These are phyloP conservation scores for Lachnellula arida DNA, from an alignment of 2,329 filamentous ascomycete genomes.

Conservation along the genomic window DNA sequence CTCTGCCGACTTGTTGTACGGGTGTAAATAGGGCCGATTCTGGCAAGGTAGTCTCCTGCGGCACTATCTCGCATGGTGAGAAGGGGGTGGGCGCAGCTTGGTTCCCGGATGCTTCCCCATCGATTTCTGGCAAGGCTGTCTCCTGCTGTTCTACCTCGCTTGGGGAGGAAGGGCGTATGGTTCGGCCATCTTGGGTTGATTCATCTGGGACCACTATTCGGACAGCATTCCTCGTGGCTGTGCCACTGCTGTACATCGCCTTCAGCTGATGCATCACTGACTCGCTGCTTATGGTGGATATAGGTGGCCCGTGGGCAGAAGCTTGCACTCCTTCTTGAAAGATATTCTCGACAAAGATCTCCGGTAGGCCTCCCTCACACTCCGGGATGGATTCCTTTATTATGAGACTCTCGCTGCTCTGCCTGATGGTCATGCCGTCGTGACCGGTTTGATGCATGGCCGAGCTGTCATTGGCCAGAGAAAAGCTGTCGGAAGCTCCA, in stretches of 20 bases:
- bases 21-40: background rate
- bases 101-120: too few species aligned
- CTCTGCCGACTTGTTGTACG: conserved; percentile 6
- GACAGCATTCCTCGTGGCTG: background rate
- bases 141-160: conserved; percentile 2
- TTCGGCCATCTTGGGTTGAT: too few species aligned
- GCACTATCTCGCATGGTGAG: conserved; percentile 5
- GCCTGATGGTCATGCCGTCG: background rate
- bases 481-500: conserved; percentile 2
- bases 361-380: conserved; percentile 3
- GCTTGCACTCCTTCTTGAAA: conserved; percentile 1
- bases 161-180: background rate
- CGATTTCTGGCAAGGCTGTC: conserved; percentile 4
- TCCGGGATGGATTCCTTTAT: conserved; percentile 4
- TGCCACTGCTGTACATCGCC: conserved; percentile 1
- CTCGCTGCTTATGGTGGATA: too few species aligned
- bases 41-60: background rate
- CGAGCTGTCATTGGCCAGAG: background rate
- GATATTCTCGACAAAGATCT: conserved; percentile 6
- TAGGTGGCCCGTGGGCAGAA: background rate
- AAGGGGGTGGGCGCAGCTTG: conserved; percentile 3
- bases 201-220: too few species aligned
- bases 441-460: conserved; percentile 1
- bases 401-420: background rate
- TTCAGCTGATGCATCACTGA: conserved; percentile 1